Evolutionary conservation across 116 monocot species (phyloP).

Genomic region (Dioscorea cayenensis): DNA sequence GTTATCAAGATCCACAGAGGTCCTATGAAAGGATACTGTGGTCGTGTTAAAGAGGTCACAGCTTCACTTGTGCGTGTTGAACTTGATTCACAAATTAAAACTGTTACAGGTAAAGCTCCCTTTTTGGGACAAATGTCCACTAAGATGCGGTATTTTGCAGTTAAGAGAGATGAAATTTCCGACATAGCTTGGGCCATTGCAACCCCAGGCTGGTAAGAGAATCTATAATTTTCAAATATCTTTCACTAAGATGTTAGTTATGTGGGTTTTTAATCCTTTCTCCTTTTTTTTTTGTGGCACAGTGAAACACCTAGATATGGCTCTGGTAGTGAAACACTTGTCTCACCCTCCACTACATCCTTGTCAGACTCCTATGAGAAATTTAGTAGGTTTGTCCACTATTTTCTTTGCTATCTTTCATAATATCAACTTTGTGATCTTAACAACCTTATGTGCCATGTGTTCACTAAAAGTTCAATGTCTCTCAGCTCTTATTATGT

Average conservation of each 20-base stretch:
- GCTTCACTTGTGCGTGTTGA: conserved; percentile 67
- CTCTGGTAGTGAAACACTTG: conserved; percentile 79
- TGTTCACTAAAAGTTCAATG: not conserved
- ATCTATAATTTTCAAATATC: not conserved
- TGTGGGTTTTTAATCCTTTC: not conserved
- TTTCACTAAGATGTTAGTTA: not conserved
- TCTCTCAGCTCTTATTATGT: not conserved
- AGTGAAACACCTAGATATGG: conserved; percentile 70
- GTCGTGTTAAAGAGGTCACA: conserved; percentile 81
- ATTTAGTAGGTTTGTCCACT: conserved; percentile 63
- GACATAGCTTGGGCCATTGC: conserved; percentile 35
- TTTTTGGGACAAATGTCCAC: not conserved
- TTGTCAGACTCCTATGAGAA: conserved; percentile 93
- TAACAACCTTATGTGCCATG: too few species aligned
- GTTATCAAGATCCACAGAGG: conserved; percentile 78
- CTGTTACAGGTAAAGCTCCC: conserved; percentile 55
- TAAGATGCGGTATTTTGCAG: conserved; percentile 23
- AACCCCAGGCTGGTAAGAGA: conserved; percentile 68
- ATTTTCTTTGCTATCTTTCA: not conserved
- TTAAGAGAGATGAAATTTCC: conserved; percentile 72
- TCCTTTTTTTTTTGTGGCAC: conserved; percentile 7
- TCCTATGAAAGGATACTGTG: conserved; percentile 90
- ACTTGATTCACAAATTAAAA: conserved; percentile 97
- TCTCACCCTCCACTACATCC: conserved; percentile 69
- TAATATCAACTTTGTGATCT: not conserved